phyloP scores from a whole-genome alignment of 306 rosid species.

The Luffa aegyptiaca region DNA sequence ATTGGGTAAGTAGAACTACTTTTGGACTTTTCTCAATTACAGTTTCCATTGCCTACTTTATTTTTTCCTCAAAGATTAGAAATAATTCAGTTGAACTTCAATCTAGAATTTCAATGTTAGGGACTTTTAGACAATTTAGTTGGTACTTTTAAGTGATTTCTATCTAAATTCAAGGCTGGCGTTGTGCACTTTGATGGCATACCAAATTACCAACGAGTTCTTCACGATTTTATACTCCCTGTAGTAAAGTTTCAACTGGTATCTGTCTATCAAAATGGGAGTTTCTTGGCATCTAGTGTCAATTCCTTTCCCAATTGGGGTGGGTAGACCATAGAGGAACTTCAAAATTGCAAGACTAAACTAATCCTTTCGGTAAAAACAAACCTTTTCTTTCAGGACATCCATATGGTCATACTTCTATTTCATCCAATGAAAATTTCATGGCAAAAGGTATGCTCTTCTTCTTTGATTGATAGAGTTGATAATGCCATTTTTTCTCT shows the following conservation, averaged over 20 bases:
- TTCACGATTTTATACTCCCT: background rate
- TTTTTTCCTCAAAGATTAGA: background rate
- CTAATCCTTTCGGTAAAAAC: conserved; percentile 35
- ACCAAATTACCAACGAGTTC: background rate
- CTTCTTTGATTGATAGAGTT: conserved; percentile 8
- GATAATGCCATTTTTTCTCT: background rate
- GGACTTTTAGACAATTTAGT: background rate
- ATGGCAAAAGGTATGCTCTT: conserved; percentile 77
- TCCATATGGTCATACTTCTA: conserved; percentile 70
- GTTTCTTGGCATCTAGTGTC: background rate
- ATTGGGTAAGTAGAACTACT: background rate
- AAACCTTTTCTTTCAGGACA: conserved; percentile 75
- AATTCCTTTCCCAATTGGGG: background rate
- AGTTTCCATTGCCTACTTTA: background rate
- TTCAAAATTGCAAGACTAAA: conserved; percentile 1
- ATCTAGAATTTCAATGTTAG: background rate
- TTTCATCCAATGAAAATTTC: conserved; percentile 72
- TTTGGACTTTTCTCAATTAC: background rate
- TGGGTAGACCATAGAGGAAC: background rate
- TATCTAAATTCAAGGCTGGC: background rate
- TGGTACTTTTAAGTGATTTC: background rate
- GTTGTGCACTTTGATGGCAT: background rate
- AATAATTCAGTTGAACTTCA: background rate
- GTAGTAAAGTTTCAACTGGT: background rate
- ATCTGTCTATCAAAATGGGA: background rate